phyloP scores from a whole-genome alignment of 1,139 yeast species.

The Debaryomyces coudertii region DNA sequence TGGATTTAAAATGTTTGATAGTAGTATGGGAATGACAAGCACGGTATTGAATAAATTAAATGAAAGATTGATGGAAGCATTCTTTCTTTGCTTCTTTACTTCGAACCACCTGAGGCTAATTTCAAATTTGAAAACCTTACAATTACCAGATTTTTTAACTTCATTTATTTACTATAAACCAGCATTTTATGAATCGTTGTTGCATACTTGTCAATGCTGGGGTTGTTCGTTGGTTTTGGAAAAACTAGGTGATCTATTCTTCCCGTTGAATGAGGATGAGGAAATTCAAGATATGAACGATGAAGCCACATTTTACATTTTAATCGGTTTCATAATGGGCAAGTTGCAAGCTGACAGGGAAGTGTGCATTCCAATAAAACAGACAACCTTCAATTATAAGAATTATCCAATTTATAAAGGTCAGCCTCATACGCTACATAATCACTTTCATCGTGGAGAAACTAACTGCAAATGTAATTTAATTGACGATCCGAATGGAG shows the following conservation, averaged over 20 bases:
- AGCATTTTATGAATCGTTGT: conserved; percentile 37
- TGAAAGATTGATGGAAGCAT: conserved; percentile 41
- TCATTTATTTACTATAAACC: conserved; percentile 45
- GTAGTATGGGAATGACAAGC: conserved; percentile 35
- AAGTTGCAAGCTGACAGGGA: conserved; percentile 44
- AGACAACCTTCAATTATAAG: conserved; percentile 25
- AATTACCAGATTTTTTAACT: conserved; percentile 42
- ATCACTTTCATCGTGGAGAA: conserved; percentile 29
- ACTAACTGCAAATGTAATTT: conserved; percentile 28
- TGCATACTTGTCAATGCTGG: conserved; percentile 42
- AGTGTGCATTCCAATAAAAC: conserved; percentile 43
- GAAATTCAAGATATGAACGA: conserved; percentile 20
- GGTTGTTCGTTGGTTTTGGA: conserved; percentile 39
- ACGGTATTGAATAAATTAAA: conserved; percentile 35
- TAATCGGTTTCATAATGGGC: conserved; percentile 41
- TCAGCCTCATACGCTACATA: conserved; percentile 41
- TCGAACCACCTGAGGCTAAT: conserved; percentile 16
- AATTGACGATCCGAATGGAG: conserved; percentile 29
- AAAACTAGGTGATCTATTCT: conserved; percentile 26
- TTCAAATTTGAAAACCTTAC: conserved; percentile 30
- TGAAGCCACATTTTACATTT: conserved; percentile 35
- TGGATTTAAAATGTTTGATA: conserved; percentile 45
- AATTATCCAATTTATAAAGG: conserved; percentile 44
- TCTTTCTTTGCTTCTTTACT: conserved; percentile 33
- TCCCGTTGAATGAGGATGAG: conserved; percentile 24